These are phyloP conservation scores for Chaetoceros muelleri DNA, from an alignment of 108 stramenopile genomes.

Conservation along the genomic window DNA sequence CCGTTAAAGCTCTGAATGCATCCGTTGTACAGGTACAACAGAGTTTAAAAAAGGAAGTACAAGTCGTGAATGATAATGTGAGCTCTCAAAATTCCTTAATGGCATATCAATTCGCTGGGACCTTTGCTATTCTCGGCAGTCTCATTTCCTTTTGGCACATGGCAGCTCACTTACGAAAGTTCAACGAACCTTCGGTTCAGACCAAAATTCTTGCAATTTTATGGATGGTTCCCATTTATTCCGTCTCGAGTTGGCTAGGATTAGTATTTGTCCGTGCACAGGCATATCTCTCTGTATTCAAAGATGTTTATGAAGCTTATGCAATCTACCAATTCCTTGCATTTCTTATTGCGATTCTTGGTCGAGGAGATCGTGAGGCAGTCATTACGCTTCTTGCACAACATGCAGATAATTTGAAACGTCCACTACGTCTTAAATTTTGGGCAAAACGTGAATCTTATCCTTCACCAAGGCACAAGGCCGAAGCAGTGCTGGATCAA, in stretches of 20 bases:
- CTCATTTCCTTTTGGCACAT: constrained; percentile 77
- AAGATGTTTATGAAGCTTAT: constrained; percentile 76
- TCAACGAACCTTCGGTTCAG: constrained; percentile 75
- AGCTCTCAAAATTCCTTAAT: constrained; percentile 32
- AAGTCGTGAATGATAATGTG: background rate
- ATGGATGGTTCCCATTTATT: constrained; percentile 88
- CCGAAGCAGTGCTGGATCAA: constrained; percentile 70
- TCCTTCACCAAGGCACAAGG: constrained; percentile 26
- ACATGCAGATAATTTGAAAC: constrained; percentile 45
- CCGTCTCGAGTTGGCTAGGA: constrained; percentile 51
- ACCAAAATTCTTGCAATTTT: constrained; percentile 75
- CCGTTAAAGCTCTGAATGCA: background rate
- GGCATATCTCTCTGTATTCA: constrained; percentile 52
- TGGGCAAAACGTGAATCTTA: background rate
- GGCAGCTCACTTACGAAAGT: constrained; percentile 59
- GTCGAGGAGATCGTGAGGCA: constrained; percentile 43
- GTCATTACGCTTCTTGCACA: constrained; percentile 46
- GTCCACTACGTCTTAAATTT: constrained; percentile 27
- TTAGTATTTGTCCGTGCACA: constrained; percentile 47
- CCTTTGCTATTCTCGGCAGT: constrained; percentile 65
- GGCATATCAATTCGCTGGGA: constrained; percentile 62
- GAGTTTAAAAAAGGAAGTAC: background rate
- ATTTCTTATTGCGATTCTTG: constrained; percentile 76
- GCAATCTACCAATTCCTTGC: constrained; percentile 75
- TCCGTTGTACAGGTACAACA: background rate